Conservation (phyloP, 2,329 filamentous ascomycete species). For the Phialophora macrospora region DNA sequence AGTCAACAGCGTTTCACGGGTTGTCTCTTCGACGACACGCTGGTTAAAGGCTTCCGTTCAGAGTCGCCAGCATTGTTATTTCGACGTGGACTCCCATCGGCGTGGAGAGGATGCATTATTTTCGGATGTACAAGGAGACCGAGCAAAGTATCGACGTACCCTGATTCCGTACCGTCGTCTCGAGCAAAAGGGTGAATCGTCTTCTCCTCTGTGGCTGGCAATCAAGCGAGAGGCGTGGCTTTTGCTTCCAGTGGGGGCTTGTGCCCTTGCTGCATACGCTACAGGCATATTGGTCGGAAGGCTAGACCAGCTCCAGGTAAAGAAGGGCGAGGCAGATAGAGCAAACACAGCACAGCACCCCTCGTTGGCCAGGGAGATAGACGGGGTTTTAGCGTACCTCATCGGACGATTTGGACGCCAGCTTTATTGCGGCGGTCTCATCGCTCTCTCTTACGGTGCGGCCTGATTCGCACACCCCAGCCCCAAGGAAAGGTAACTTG, state of each 20-base stretch:
- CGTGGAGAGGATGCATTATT: no score
- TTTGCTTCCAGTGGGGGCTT: neutral
- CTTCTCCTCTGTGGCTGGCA: neutral
- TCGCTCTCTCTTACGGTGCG: neutral
- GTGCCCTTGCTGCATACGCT: slow-evolving; percentile 9
- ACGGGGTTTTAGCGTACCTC: neutral
- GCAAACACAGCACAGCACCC: neutral
- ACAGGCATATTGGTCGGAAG: neutral
- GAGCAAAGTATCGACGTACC: neutral
- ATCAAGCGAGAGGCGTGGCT: neutral
- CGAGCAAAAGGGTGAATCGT: neutral
- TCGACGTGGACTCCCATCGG: no score
- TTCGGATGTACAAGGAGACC: no score
- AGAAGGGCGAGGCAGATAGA: neutral
- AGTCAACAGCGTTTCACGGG: neutral
- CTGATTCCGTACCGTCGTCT: neutral
- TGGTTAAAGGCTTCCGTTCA: neutral
- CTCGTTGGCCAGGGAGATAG: neutral
- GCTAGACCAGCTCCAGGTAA: neutral
- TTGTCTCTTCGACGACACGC: neutral
- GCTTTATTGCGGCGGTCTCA: neutral
- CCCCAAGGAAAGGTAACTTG: neutral
- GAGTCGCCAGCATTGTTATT: neutral
- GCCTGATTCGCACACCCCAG: neutral
- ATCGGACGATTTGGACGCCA: neutral